phyloP scores from a whole-genome alignment of 2,329 filamentous ascomycete species.

The Trichoderma sp. region DNA sequence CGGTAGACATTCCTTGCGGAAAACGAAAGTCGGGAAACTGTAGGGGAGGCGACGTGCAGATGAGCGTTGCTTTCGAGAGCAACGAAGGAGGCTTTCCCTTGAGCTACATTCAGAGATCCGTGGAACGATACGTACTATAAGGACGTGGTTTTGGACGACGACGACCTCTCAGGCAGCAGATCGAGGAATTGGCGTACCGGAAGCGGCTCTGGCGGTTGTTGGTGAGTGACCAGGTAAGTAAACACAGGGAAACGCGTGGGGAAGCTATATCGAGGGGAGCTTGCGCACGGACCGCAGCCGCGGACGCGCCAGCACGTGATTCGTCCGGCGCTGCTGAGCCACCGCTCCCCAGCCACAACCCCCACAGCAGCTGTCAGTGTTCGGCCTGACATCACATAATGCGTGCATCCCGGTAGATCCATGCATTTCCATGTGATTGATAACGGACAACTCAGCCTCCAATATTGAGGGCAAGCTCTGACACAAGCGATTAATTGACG shows the following conservation, averaged over 20 bases:
- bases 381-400: background rate
- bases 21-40: slow-evolving; percentile 77
- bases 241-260: slow-evolving; percentile 22
- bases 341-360: no score
- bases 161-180: slow-evolving; percentile 16
- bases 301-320: slow-evolving; percentile 30
- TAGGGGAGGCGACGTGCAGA: slow-evolving; percentile 72
- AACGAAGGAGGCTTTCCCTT: slow-evolving; percentile 50
- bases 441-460: background rate
- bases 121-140: slow-evolving; percentile 5
- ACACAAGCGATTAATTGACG: no score
- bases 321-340: no score
- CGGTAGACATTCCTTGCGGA: slow-evolving; percentile 66
- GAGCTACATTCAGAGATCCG: slow-evolving; percentile 6
- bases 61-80: slow-evolving; percentile 30
- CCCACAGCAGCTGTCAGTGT: background rate
- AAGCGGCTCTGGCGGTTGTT: slow-evolving; percentile 23
- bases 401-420: background rate
- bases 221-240: background rate
- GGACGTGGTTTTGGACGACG: background rate
- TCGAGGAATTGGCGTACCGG: slow-evolving; percentile 23
- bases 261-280: slow-evolving; percentile 11
- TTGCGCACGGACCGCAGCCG: slow-evolving; percentile 17
- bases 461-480: background rate
- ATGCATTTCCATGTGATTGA: background rate